phyloP scores from a whole-genome alignment of 2,329 filamentous ascomycete species.

The Colletotrichum simmondsii region DNA sequence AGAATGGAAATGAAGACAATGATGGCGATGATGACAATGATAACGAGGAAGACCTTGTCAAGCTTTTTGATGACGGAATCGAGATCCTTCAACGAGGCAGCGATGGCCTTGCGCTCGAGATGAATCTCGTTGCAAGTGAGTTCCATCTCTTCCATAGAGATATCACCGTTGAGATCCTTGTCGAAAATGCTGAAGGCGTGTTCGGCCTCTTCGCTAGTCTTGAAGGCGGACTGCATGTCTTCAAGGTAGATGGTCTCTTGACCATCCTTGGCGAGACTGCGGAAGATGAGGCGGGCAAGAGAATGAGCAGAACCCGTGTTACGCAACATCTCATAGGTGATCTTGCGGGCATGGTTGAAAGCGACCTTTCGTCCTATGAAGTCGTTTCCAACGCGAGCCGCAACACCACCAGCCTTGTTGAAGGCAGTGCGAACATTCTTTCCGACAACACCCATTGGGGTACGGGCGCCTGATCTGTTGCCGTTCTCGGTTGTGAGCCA shows the following conservation, averaged over 20 bases:
- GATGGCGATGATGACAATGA: conserved; percentile 82
- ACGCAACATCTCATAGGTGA: conserved; percentile 81
- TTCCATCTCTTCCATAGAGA: conserved; percentile 94
- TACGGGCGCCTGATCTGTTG: conserved; percentile 71
- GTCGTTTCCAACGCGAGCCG: conserved; percentile 87
- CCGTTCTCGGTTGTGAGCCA: conserved; percentile 52
- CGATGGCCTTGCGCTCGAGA: conserved; percentile 93
- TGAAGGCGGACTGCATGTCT: conserved; percentile 83
- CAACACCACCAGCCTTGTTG: conserved; percentile 85
- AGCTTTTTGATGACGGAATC: conserved; percentile 94
- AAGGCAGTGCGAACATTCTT: conserved; percentile 80
- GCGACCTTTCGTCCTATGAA: conserved; percentile 83
- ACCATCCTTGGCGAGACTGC: conserved; percentile 81
- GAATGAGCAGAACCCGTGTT: conserved; percentile 82
- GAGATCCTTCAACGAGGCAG: conserved; percentile 91
- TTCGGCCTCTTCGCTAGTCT: conserved; percentile 85
- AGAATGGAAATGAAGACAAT: conserved; percentile 91
- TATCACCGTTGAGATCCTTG: conserved; percentile 96
- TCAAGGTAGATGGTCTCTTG: conserved; percentile 81
- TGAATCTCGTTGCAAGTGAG: conserved; percentile 94
- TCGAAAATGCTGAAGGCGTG: conserved; percentile 94
- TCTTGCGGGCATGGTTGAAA: conserved; percentile 84
- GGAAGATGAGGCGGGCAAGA: conserved; percentile 87
- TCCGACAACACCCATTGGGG: conserved; percentile 79
- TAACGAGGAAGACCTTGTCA: conserved; percentile 87